Base-by-base conservation (phyloP, 2,329 filamentous ascomycete species). In the Aureobasidium sp. region DNA sequence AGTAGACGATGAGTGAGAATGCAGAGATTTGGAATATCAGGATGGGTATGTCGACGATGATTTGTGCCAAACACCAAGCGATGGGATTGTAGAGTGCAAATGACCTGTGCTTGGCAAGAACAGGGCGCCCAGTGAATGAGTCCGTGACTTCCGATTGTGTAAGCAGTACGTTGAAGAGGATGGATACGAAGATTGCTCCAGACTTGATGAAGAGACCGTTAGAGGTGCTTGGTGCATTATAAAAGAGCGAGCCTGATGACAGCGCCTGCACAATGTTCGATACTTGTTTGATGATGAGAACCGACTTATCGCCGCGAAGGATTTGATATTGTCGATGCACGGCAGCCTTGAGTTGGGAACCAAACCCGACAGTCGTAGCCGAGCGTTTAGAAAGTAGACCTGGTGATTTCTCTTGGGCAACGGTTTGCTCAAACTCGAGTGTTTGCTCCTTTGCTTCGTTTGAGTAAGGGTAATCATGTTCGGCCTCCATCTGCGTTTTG, bases 161-260 rank as follows among this genome's bases (percentile, higher is more conserved):
- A 70, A 91, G 86, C 74, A 95, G 93, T n/a, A 88, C 88, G 72
- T 93, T 93, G 80, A 93, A 93, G 4, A 95, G 76, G 2, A 94
- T 81, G 27, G 88, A 79, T 59, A 91, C 85, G 75, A 95, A 95
- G 51, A 95, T 78, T 1, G 93, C 82, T 77, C 90, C 90, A 64
- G 90, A 90, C 71, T 90, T 85, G 67, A 86, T 89, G 74, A 94
- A 95, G 3, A 89, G 88, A 42, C 86, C 89, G 36, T 84, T 21
- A 21, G 21, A 21, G 21, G 21, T 21, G 21, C 21, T 21, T 21
- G 21, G 21, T 21, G 21, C 21, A 21, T 21, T 21, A 21, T 21
- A 21, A 21, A 21, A 21, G 21, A 21, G 21, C 21, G 21, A 21
- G 21, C 21, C 21, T 21, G 21, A 21, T 21, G 21, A 21, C 64